Conservation (phyloP, 495 filamentous ascomycete genomes). For the Glutinoglossum americanum region DNA sequence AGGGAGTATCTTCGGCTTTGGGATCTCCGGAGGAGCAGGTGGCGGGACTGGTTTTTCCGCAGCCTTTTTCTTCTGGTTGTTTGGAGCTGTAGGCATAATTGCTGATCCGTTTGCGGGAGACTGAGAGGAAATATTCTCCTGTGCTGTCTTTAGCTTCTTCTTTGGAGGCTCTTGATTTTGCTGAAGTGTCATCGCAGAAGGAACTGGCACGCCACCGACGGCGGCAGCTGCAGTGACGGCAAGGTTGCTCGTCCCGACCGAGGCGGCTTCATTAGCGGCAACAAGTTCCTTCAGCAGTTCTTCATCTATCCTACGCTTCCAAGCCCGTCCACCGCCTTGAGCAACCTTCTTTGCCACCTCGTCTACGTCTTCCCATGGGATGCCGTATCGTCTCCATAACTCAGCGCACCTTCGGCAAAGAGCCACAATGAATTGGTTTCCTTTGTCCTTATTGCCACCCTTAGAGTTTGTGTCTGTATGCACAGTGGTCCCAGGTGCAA, state of each 20-base stretch:
- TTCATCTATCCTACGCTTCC: conserved; percentile 76
- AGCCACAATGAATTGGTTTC: conserved; percentile 51
- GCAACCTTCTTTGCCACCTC: conserved; percentile 80
- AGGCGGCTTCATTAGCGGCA: conserved; percentile 28
- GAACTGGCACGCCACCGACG: conserved; percentile 24
- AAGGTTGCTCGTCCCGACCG: conserved; percentile 23
- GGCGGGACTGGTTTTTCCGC: conserved; percentile 30
- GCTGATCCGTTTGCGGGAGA: background rate
- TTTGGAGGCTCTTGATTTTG: conserved; percentile 29
- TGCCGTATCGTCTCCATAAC: conserved; percentile 83
- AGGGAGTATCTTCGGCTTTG: conserved; percentile 52
- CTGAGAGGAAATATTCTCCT: conserved; percentile 12
- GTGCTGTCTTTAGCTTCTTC: conserved; percentile 29
- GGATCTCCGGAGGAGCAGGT: conserved; percentile 45
- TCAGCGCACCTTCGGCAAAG: conserved; percentile 78
- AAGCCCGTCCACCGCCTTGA: conserved; percentile 59
- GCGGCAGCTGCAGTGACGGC: conserved; percentile 24
- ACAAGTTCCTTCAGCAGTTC: conserved; percentile 69
- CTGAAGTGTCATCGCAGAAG: conserved; percentile 20
- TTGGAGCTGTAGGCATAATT: background rate
- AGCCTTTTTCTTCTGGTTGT: conserved; percentile 7
- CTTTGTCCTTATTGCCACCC: conserved; percentile 42
- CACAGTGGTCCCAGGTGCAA: conserved; percentile 45
- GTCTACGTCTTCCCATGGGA: conserved; percentile 90
- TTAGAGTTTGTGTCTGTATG: conserved; percentile 43